Evolutionary conservation across 208 protist genomes (phyloP).

Genomic region (Kentomonas sorsogonicus): DNA sequence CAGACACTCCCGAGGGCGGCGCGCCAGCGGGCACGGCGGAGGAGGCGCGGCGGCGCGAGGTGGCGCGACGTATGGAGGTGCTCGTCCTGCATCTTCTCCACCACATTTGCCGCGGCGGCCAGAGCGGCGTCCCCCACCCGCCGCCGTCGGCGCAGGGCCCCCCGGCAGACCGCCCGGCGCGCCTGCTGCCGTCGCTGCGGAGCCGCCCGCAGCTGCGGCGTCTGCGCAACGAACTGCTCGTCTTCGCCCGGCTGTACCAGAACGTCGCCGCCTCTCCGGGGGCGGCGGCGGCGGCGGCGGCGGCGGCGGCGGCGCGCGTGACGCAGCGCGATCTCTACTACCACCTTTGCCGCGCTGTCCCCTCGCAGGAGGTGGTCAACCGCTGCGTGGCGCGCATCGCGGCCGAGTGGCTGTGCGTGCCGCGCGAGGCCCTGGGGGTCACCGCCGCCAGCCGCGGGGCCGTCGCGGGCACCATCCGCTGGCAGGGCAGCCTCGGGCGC

Average conservation of each 20-base stretch:
- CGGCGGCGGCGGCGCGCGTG: background rate
- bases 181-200: background rate
- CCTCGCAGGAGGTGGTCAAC: conserved; percentile 48
- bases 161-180: conserved; percentile 8
- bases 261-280: conserved; percentile 24
- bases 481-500: conserved; percentile 27
- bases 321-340: conserved; percentile 53
- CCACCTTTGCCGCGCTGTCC: conserved; percentile 50
- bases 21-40: background rate
- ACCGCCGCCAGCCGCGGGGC: conserved; percentile 59
- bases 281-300: background rate
- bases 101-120: background rate
- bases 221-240: conserved; percentile 29
- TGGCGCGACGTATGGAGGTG: conserved; percentile 61
- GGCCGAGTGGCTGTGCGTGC: conserved; percentile 34
- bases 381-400: conserved; percentile 38
- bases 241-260: conserved; percentile 36
- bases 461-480: conserved; percentile 48
- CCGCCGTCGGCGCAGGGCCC: too few species aligned
- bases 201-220: background rate
- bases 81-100: conserved; percentile 29
- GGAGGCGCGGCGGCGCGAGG: conserved; percentile 16
- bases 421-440: conserved; percentile 60
- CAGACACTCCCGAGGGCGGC: background rate
- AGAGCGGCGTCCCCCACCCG: background rate